Conservation (phyloP, 805 yeast genomes). For the Pichia scutulata region DNA sequence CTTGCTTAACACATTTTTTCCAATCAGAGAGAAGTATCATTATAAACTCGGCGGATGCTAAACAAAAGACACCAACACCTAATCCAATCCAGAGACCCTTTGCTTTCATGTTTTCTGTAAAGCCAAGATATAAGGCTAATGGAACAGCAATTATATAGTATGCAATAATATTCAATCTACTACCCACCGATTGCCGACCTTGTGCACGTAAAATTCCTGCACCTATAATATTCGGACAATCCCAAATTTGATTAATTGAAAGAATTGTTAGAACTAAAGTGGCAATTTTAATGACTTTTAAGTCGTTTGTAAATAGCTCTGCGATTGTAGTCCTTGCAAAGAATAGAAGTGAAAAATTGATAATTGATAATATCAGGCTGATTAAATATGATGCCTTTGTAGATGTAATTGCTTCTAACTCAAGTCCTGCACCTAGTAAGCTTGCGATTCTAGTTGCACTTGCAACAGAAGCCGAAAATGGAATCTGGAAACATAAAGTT, state of each 20-base stretch:
- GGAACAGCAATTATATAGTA: conserved; percentile 71
- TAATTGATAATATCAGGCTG: conserved; percentile 27
- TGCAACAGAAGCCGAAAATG: conserved; percentile 52
- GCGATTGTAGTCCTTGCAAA: conserved; percentile 45
- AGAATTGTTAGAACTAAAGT: conserved; percentile 53
- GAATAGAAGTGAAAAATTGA: conserved; percentile 40
- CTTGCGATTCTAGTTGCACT: conserved; percentile 49
- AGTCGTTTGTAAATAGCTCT: conserved; percentile 54
- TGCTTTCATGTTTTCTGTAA: conserved; percentile 38
- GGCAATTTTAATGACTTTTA: conserved; percentile 44
- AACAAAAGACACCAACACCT: conserved; percentile 52
- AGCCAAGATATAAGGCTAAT: conserved; percentile 50
- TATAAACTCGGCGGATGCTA: conserved; percentile 43
- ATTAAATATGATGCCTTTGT: conserved; percentile 33
- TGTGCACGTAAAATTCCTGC: conserved; percentile 70
- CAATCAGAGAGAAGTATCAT: conserved; percentile 46
- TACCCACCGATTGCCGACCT: conserved; percentile 70
- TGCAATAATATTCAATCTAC: conserved; percentile 56
- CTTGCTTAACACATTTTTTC: conserved; percentile 37
- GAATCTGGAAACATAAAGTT: conserved; percentile 45
- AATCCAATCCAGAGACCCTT: conserved; percentile 71
- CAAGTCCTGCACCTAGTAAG: conserved; percentile 39
- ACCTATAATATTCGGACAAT: conserved; percentile 65
- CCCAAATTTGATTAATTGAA: conserved; percentile 58
- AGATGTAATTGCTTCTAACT: conserved; percentile 28